These are phyloP conservation scores for Rhynchospora pubera DNA, from an alignment of 176 grass and related monocot genomes.

Conservation along the genomic window DNA sequence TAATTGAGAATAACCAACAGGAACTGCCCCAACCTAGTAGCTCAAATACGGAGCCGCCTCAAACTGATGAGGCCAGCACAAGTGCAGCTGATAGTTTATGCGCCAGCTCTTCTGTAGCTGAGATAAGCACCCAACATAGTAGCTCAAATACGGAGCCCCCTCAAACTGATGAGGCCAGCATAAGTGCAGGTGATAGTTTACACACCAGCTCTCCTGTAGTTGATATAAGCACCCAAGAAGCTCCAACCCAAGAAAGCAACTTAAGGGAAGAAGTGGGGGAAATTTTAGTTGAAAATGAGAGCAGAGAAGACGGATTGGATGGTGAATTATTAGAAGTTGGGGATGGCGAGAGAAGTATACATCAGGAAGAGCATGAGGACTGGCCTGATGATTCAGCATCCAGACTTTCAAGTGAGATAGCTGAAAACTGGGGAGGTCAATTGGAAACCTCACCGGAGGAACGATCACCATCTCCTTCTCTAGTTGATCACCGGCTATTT, in stretches of 20 bases:
- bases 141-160: slow-evolving; percentile 24
- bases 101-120: slow-evolving; percentile 18
- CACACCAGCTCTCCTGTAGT: slow-evolving; percentile 21
- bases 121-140: slow-evolving; percentile 9
- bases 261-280: background rate
- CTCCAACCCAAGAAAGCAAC: slow-evolving; percentile 27
- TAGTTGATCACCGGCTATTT: slow-evolving; percentile 63
- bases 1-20: slow-evolving; percentile 37
- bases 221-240: slow-evolving; percentile 22
- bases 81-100: slow-evolving; percentile 34
- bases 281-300: slow-evolving; percentile 38
- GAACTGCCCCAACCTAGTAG: slow-evolving; percentile 18
- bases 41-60: slow-evolving; percentile 25
- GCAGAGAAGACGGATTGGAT: slow-evolving; percentile 30
- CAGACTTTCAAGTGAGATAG: slow-evolving; percentile 44
- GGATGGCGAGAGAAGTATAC: slow-evolving; percentile 21
- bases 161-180: slow-evolving; percentile 17
- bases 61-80: slow-evolving; percentile 16
- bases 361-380: slow-evolving; percentile 43
- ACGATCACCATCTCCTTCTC: slow-evolving; percentile 38
- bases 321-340: slow-evolving; percentile 27
- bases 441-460: slow-evolving; percentile 40
- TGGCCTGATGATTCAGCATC: slow-evolving; percentile 43
- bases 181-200: slow-evolving; percentile 36
- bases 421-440: slow-evolving; percentile 58